These are phyloP conservation scores for Kappamyces sp. DNA, from an alignment of 192 early-diverging fungal species.

Conservation along the genomic window DNA sequence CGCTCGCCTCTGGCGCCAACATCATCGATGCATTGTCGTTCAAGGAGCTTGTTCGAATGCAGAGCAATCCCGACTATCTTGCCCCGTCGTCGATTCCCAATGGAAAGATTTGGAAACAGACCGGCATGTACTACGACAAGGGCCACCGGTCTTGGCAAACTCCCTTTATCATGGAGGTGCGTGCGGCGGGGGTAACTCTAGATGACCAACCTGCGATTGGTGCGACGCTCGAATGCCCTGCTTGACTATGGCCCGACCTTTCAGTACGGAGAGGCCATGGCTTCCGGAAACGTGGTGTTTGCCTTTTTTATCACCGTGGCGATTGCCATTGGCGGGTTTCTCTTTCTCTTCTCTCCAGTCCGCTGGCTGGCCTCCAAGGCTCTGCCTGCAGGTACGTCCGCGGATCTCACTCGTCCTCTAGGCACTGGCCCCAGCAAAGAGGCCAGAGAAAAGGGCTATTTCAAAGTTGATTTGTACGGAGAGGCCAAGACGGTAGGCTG, in stretches of 20 bases:
- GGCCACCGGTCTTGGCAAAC: slow-evolving; percentile 58
- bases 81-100: slow-evolving; percentile 1
- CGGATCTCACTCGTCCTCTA: too few species aligned
- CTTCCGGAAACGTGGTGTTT: slow-evolving; percentile 32
- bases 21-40: slow-evolving; percentile 22
- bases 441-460: slow-evolving; percentile 44
- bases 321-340: slow-evolving; percentile 27
- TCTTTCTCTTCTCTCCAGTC: slow-evolving; percentile 41
- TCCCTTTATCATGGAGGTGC: slow-evolving; percentile 55
- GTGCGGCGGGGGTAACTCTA: too few species aligned
- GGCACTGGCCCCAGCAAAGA: slow-evolving; percentile 67
- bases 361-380: slow-evolving; percentile 40
- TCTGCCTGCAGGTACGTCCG: slow-evolving; percentile 43
- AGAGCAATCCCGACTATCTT: slow-evolving; percentile 27
- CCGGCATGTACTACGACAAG: slow-evolving; percentile 38
- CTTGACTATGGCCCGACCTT: slow-evolving; percentile 53
- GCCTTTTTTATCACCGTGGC: slow-evolving; percentile 40
- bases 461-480: slow-evolving; percentile 45
- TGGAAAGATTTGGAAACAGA: slow-evolving; percentile 9
- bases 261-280: slow-evolving; percentile 60
- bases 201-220: slow-evolving; percentile 53
- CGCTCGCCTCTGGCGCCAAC: slow-evolving; percentile 38
- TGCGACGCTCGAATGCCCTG: slow-evolving; percentile 58
- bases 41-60: slow-evolving; percentile 17
- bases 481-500: slow-evolving; percentile 31